Percentiles rank a stretch among this genome's conserved stretches.
These are phyloP conservation scores for Spinacia oleracea DNA, from an alignment of 179 eudicot genomes.

Conservation along the genomic window DNA sequence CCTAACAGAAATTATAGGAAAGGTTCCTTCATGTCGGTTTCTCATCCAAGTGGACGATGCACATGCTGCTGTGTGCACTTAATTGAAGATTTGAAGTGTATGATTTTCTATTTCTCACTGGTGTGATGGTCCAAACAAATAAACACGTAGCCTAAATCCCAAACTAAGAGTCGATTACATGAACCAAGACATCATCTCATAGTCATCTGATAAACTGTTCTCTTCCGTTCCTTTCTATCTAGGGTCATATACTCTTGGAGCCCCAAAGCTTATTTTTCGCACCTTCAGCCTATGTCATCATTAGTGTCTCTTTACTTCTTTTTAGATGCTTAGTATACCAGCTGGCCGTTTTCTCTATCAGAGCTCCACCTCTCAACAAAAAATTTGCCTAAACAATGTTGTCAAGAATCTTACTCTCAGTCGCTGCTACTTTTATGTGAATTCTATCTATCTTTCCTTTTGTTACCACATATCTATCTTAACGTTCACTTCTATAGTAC, in stretches of 20 bases:
- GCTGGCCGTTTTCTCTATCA: neutral
- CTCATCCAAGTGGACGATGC: neutral
- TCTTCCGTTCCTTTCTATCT: too few relatives aligned
- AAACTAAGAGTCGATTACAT: neutral
- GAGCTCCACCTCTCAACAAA: neutral
- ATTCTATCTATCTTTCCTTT: neutral
- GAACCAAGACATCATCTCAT: neutral
- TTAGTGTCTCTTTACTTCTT: neutral
- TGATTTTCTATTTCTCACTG: neutral
- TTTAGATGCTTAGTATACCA: neutral
- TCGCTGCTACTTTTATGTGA: neutral
- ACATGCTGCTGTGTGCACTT: neutral
- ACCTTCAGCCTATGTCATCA: neutral
- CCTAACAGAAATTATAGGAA: too few relatives aligned
- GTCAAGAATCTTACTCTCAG: neutral
- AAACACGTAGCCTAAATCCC: neutral
- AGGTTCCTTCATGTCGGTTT: neutral
- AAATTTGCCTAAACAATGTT: neutral
- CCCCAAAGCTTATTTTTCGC: neutral
- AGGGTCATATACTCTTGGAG: neutral
- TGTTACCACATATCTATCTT: neutral
- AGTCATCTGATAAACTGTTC: neutral
- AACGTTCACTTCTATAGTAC: neutral
- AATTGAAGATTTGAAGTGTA: too few relatives aligned
- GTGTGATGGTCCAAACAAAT: neutral